Evolutionary conservation across 306 rosid genomes (phyloP).

Genomic region (Cucumis hystrix): DNA sequence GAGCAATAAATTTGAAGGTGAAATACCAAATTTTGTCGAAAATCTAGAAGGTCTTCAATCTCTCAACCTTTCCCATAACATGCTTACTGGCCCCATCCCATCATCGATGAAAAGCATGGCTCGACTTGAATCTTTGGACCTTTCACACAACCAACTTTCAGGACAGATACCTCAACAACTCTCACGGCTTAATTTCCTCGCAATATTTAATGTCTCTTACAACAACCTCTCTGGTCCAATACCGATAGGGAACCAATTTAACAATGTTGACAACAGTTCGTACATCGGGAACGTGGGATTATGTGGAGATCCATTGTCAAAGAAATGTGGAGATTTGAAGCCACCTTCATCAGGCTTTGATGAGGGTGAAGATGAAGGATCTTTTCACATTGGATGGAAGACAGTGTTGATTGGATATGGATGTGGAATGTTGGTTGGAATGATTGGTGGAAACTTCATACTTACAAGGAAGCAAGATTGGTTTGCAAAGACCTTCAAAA

Average conservation of each 20-base stretch:
- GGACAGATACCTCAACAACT: neutral
- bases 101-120: neutral
- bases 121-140: neutral
- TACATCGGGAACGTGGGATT: conserved; percentile 1
- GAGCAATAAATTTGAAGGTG: neutral
- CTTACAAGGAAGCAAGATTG: no score
- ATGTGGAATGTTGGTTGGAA: neutral
- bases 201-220: conserved; percentile 2
- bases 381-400: neutral
- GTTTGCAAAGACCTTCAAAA: no score
- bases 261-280: neutral
- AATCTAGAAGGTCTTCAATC: neutral
- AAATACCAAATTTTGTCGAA: neutral
- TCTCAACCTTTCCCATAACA: conserved; percentile 2
- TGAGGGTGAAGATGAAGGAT: neutral
- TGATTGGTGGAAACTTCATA: neutral
- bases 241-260: conserved; percentile 11
- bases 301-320: conserved; percentile 2
- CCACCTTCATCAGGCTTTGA: no score
- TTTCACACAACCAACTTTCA: neutral
- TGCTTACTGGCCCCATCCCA: neutral
- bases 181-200: conserved; percentile 4
- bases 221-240: conserved; percentile 5
- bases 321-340: conserved; percentile 7
- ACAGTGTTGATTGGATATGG: neutral